Conservation (phyloP, 2,329 filamentous ascomycete genomes). For the Cordyceps tenuipes region DNA sequence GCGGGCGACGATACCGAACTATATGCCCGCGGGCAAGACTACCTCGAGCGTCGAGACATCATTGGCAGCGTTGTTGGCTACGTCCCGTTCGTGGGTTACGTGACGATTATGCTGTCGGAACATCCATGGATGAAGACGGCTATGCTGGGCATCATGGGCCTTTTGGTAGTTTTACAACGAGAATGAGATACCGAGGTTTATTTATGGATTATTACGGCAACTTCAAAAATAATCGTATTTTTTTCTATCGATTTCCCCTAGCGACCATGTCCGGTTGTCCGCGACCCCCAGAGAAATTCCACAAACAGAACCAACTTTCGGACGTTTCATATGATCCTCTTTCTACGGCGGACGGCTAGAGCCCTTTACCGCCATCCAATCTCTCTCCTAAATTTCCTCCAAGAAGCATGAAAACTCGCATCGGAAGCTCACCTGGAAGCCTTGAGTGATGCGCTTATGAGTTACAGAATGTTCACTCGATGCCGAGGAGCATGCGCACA, state of each 20-base stretch:
- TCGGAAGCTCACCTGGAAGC: too few relatives aligned
- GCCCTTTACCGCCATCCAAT: too few relatives aligned
- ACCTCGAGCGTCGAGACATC: conserved; percentile 78
- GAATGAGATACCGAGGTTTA: conserved; percentile 44
- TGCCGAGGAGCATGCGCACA: too few relatives aligned
- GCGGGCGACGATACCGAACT: conserved; percentile 79
- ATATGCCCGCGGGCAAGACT: conserved; percentile 80
- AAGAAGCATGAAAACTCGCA: too few relatives aligned
- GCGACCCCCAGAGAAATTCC: too few relatives aligned
- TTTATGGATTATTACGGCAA: not conserved
- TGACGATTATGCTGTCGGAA: conserved; percentile 91
- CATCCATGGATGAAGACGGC: conserved; percentile 96
- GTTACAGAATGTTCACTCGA: too few relatives aligned
- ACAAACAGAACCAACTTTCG: too few relatives aligned
- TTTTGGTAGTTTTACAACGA: conserved; percentile 85
- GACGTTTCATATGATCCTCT: too few relatives aligned
- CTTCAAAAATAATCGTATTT: not conserved
- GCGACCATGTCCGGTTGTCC: too few relatives aligned
- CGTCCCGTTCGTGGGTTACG: conserved; percentile 91
- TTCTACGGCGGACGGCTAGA: too few relatives aligned
- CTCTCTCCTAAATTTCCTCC: too few relatives aligned
- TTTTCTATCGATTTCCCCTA: not conserved
- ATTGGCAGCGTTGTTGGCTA: conserved; percentile 89
- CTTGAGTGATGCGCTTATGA: too few relatives aligned
- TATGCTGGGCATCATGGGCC: conserved; percentile 88